phyloP scores from a whole-genome alignment of 805 yeast genomes.

The Yarrowia yakushimensis region DNA sequence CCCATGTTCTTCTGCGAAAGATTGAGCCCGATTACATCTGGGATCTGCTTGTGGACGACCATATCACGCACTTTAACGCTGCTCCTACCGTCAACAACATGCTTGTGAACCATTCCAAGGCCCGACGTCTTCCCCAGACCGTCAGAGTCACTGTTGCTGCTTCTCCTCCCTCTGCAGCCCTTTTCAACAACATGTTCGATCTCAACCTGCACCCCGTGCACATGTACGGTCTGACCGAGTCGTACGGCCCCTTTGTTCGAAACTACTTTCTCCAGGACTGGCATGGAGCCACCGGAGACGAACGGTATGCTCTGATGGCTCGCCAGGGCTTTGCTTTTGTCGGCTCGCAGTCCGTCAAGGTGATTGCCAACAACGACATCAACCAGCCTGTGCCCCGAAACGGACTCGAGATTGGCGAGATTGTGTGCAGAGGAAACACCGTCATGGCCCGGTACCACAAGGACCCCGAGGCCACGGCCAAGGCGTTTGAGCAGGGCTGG shows the following conservation, averaged over 20 bases:
- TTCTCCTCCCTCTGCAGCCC: slow-evolving; percentile 39
- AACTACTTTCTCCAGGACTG: slow-evolving; percentile 37
- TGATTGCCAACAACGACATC: slow-evolving; percentile 29
- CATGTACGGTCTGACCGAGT: slow-evolving; percentile 40
- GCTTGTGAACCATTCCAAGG: slow-evolving; percentile 36
- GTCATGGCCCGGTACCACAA: slow-evolving; percentile 38
- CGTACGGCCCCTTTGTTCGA: slow-evolving; percentile 39
- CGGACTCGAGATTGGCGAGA: slow-evolving; percentile 39
- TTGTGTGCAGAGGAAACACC: slow-evolving; percentile 37
- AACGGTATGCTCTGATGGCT: slow-evolving; percentile 34
- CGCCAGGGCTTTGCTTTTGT: slow-evolving; percentile 39
- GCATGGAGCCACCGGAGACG: slow-evolving; percentile 33
- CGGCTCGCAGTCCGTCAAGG: slow-evolving; percentile 34
- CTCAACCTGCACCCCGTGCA: slow-evolving; percentile 38
- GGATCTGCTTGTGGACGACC: slow-evolving; percentile 34
- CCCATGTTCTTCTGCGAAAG: slow-evolving; percentile 38
- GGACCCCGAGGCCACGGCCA: slow-evolving; percentile 37
- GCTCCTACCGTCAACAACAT: slow-evolving; percentile 41
- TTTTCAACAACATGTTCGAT: slow-evolving; percentile 37
- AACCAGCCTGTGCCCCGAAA: slow-evolving; percentile 33
- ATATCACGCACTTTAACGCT: slow-evolving; percentile 38
- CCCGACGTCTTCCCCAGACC: slow-evolving; percentile 32
- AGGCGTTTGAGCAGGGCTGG: slow-evolving; percentile 39
- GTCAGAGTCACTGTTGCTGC: slow-evolving; percentile 40
- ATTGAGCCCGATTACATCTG: slow-evolving; percentile 38